Conservation (phyloP, 805 yeast genomes). For the Saccharomycopsis microspora region DNA sequence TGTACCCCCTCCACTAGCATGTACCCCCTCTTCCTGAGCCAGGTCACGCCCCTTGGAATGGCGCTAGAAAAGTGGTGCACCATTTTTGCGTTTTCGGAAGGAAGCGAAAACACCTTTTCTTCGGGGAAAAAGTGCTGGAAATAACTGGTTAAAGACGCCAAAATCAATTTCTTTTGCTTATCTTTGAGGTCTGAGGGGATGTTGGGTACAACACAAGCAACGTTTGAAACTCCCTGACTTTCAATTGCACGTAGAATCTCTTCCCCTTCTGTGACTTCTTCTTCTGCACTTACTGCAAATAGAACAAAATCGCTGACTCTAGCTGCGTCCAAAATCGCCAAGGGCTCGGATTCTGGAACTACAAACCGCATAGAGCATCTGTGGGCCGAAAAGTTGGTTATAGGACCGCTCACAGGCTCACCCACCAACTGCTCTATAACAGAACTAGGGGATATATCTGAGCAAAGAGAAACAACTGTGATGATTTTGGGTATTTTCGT, state of each 20-base stretch:
- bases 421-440: background rate
- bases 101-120: conserved; percentile 61
- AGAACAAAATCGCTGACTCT: conserved; percentile 83
- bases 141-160: conserved; percentile 52
- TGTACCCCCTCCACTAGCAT: conserved; percentile 57
- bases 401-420: background rate
- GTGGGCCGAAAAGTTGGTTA: background rate
- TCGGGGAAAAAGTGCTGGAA: conserved; percentile 71
- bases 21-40: conserved; percentile 94
- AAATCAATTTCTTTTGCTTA: conserved; percentile 63
- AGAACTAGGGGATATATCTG: conserved; percentile 45
- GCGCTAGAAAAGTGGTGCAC: conserved; percentile 73
- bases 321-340: conserved; percentile 73
- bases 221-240: conserved; percentile 84
- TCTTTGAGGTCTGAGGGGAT: conserved; percentile 56
- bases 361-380: conserved; percentile 48
- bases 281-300: conserved; percentile 77
- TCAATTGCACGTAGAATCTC: conserved; percentile 80
- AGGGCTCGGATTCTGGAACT: conserved; percentile 56
- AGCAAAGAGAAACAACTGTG: conserved; percentile 68
- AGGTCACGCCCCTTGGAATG: conserved; percentile 71
- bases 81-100: conserved; percentile 61
- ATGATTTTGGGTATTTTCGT: conserved; percentile 77
- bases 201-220: conserved; percentile 70
- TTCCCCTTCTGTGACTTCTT: conserved; percentile 85